Conservation (phyloP, 352 stramenopile genomes). For the Phytophthora pinifolia region DNA sequence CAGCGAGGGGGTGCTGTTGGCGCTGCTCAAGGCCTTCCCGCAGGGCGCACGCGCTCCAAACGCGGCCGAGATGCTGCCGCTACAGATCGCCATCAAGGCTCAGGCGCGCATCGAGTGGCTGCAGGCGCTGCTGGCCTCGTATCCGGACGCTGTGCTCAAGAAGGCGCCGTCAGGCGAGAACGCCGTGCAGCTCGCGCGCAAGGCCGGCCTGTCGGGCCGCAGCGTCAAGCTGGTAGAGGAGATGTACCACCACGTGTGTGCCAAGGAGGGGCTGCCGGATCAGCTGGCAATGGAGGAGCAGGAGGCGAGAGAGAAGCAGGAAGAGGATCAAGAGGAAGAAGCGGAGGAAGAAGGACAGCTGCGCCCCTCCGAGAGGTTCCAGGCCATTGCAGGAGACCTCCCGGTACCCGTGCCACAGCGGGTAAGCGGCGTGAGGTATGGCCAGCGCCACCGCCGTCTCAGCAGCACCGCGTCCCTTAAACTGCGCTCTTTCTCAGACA, state of each 20-base stretch:
- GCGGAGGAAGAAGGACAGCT: constrained; percentile 29
- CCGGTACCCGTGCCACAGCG: constrained; percentile 15
- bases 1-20: constrained; percentile 68
- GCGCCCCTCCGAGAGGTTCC: constrained; percentile 35
- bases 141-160: constrained; percentile 79
- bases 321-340: constrained; percentile 20
- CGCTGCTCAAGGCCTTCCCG: constrained; percentile 79
- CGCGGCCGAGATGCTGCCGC: constrained; percentile 81
- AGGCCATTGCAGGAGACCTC: constrained; percentile 38
- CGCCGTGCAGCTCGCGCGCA: constrained; percentile 70
- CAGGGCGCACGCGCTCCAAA: constrained; percentile 64
- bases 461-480: constrained; percentile 55
- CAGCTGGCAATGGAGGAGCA: constrained; percentile 50
- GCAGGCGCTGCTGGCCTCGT: constrained; percentile 79
- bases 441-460: constrained; percentile 32
- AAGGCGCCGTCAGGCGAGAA: constrained; percentile 75
- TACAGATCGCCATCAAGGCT: constrained; percentile 89
- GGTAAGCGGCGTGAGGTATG: constrained; percentile 20
- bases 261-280: constrained; percentile 63
- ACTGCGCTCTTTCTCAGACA: constrained; percentile 65
- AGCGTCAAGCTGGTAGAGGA: constrained; percentile 83
- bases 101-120: constrained; percentile 88
- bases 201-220: constrained; percentile 50
- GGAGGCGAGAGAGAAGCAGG: constrained; percentile 27
- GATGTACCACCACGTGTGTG: constrained; percentile 87